Evolutionary conservation across 305 asterid genomes (phyloP), one percentile per base, ranked within the genome.

Genomic region (Petunia hybrid): DNA sequence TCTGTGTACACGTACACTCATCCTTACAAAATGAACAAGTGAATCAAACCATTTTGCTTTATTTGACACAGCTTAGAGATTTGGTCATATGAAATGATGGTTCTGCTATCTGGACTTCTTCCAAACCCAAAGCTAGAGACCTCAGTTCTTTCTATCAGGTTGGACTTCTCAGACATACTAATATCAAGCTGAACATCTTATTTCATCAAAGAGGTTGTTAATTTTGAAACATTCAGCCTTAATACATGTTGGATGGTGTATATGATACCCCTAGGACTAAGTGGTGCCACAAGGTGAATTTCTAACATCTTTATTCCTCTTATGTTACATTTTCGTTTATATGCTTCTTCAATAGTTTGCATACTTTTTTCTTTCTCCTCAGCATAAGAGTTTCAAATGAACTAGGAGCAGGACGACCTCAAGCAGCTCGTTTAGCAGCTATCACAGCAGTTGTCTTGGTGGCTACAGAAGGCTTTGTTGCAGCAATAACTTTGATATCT

Each of bases 341-440:
- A 8, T 36, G 8, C 12, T 1, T 35, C 68, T 35, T 63, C 68
- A 63, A 7, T 1, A 35, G 42, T 64, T 38, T 13, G 31, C 22
- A 48, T 38, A 4, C 1, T 2, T 1, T 38, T 22, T 16, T n/a
- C n/a, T 22, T 43, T 10, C 38, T 12, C 35, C 0, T 13, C 80
- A 90, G 93, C 4, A 85, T 86, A 35, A 82, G 94, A 9, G 91
- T 90, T 14, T 88, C 92, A 1, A 90, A 90, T 75, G 91, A 90
- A 85, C 62, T 90, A 40, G 93, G 93, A 0, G 93, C 84, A 0
- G 89, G 89, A 41, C 59, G 84, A 78, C 90, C 93, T 1, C 81
- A 59, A 38, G 82, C 85, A 2, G 90, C 91, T 14, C 85, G 88
- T 5, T 77, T 90, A 6, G 93, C 91, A 0, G 90, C 88, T 6